Evolutionary conservation across 441 rosid genomes (phyloP), one percentile per base, ranked within the genome.

Genomic region (Populus hybrid): DNA sequence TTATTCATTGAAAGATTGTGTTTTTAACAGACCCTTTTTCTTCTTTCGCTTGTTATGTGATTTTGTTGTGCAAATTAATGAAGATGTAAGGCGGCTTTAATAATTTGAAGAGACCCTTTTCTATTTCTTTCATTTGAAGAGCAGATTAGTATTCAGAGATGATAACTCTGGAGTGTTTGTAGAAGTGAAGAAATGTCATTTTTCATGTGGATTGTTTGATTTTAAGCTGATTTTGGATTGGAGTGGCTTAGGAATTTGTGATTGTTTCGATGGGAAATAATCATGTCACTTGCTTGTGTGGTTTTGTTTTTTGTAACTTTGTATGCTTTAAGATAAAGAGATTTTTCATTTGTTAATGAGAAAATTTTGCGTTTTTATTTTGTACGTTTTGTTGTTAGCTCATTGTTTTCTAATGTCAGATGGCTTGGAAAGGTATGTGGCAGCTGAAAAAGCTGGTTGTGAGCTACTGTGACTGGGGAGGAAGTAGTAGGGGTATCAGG

Each of bases 401-500:
- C 10, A 14, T 73, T 8, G 2, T 69, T 73, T 64, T 72, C 72
- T 40, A 67, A 69, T 70, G 14, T 71, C 78, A 84, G 88, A 93
- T 92, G 97, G 93, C 99, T 11, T 77, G 84, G 30, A 86, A 93
- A 88, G 98, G 97, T 35, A 89, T 84, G 3, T 93, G 99, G 99
- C 98, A 95, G 82, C 98, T 93, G 40, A 80, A 88, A 74, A 93
- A 86, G 87, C 86, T 95, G 76, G 80, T 92, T 4, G 97, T 93
- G 26, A 92, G 98, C 88, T 92, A 87, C 76, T 86, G 91, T 79
- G 89, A 91, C 63, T 92, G 98, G 99, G 97, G 98, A 76, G 99
- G 97, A 20, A 94, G 97, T 81, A 94, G 99, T 74, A 86, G 95
- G 73, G 98, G 98, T 70, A 91, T 94, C 82, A 90, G 95, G 98